A percentile compares a stretch with the other conserved stretches of the same genome.
Conservation (phyloP, 2,329 filamentous ascomycete species). For the Alternaria brassicae region DNA sequence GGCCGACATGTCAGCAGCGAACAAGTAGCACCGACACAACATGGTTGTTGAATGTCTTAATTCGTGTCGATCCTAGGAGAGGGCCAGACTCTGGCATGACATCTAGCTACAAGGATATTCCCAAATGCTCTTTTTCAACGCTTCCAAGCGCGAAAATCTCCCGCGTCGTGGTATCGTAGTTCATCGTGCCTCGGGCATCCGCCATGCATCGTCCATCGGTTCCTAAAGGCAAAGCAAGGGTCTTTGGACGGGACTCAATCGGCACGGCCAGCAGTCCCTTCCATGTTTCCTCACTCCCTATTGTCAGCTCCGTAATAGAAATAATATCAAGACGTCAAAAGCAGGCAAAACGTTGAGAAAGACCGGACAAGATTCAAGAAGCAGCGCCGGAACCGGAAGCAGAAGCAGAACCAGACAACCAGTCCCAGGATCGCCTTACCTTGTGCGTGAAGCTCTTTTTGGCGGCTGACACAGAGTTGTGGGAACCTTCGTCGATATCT, state of each 20-base stretch:
- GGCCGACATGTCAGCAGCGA: neutral
- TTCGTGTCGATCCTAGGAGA: neutral
- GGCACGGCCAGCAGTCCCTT: conserved; percentile 2
- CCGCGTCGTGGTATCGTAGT: neutral
- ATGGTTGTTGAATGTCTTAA: neutral
- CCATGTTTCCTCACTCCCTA: conserved; percentile 9
- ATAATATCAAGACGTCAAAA: neutral
- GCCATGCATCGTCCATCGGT: neutral
- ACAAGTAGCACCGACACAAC: neutral
- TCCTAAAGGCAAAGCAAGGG: conserved; percentile 1
- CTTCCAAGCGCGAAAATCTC: neutral
- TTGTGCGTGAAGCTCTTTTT: conserved; percentile 20
- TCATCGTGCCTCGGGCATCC: neutral
- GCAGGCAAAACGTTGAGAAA: neutral
- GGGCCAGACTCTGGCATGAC: neutral
- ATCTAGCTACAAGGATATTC: neutral
- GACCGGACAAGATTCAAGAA: conserved; percentile 8
- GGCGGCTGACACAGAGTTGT: neutral
- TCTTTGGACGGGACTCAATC: neutral
- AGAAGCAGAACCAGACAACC: conserved; percentile 14
- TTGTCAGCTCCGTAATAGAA: conserved; percentile 11
- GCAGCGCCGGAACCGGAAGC: conserved; percentile 8
- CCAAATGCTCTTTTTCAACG: neutral
- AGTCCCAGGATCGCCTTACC: conserved; percentile 25
- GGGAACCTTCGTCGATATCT: neutral